Base-by-base conservation (phyloP, 495 filamentous ascomycete genomes). In the Apiosordaria backusii region DNA sequence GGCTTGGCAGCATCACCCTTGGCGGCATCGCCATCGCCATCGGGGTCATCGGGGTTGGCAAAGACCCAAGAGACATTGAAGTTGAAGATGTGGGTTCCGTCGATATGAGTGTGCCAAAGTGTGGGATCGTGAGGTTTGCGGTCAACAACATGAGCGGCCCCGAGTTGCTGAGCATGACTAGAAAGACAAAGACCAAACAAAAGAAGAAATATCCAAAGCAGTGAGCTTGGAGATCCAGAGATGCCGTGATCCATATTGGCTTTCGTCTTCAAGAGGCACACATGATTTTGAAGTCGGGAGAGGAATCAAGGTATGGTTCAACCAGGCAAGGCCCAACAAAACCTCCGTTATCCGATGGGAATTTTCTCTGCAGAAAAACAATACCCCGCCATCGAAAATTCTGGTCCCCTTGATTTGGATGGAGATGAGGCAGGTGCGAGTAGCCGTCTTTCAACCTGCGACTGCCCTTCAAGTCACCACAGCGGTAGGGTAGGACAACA, bases 51-150 rank as follows among this genome's bases (percentile, higher is more conserved):
- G 3, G 92, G 92, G 72, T 92, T 94, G 9, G 89, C 87, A 26
- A 80, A 87, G 5, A 92, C 87, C 92, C 93, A 96, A 27, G 84
- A 83, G 66, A 94, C 83, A 71, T 90, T 89, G 79, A 90, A 96
- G 75, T 96, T 82, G 72, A 92, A 90, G 24, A 82, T 87, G 62
- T 92, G 85, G 2, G 86, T 90, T 45, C 85, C 88, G 40, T 81
- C 79, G 40, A 75, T 62, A n/a, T 59, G 26, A 1, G 57, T 59
- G 57, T 59, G 71, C 63, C 26, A 69, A 13, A 13, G 71, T 55
- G 57, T 22, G 23, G 57, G 16, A 23, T 59, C 18, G 10, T 59
- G 5, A 18, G 16, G 22, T 13, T 23, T 19, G 55, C 19, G 15
- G 16, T 23, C 22, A n/a, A 57, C 18, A 22, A 15, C 23, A n/a